Percentiles rank a stretch among this genome's conserved stretches.
phyloP scores from a whole-genome alignment of 2,329 filamentous ascomycete genomes.

The Lasiodiplodia sp. region DNA sequence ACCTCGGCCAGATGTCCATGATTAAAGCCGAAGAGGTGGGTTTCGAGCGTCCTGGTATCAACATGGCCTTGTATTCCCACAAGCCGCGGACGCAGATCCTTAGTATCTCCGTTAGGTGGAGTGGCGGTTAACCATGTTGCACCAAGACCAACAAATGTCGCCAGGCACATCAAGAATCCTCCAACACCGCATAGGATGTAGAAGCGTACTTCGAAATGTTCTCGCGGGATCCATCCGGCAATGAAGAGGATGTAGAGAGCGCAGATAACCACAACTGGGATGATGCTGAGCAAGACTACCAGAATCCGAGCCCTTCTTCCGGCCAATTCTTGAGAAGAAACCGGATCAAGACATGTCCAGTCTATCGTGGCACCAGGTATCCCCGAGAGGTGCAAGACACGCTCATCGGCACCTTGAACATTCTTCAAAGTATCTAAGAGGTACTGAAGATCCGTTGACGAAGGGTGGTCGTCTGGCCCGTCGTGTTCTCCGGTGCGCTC shows the following conservation, averaged over 20 bases:
- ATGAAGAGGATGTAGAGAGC: not conserved
- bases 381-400: not conserved
- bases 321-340: not conserved
- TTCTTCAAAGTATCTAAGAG: not conserved
- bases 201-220: not conserved
- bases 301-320: not conserved
- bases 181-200: not conserved
- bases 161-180: not conserved
- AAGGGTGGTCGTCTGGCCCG: not conserved
- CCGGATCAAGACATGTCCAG: not conserved
- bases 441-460: not conserved
- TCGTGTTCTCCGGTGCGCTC: not conserved
- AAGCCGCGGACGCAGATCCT: not conserved
- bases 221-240: not conserved
- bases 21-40: constrained; percentile 43
- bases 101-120: not conserved
- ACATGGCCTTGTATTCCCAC: constrained; percentile 48
- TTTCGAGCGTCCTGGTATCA: constrained; percentile 40
- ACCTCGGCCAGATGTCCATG: constrained; percentile 36
- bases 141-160: not conserved
- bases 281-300: not conserved
- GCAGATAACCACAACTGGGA: not conserved
- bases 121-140: not conserved
- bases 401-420: not conserved
- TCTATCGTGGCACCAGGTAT: not conserved